Base-by-base conservation (phyloP, 2,329 filamentous ascomycete species). In the Cryphonectria japonica region DNA sequence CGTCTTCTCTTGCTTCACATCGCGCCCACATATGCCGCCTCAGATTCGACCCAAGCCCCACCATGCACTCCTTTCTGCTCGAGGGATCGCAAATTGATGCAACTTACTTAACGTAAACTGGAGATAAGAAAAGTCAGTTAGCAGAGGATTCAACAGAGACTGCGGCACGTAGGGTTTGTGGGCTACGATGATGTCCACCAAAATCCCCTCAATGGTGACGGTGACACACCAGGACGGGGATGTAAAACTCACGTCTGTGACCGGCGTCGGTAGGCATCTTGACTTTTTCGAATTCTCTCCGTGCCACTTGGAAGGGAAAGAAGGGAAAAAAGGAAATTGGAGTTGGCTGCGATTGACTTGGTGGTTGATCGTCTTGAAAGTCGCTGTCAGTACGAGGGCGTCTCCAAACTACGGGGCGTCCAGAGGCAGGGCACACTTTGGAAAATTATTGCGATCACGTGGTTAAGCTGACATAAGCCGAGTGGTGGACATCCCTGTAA, bases 91-190 rank as follows among this genome's bases (percentile, higher is more conserved):
- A 59, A 46, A 69, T 72, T 26, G 43, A 39, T 69, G 75, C 76
- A 79, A 92, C 92, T 93, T 86, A 94, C 92, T 95, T 95, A 84
- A 95, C 93, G 84, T 95, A 95, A 88, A 95, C 92, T 95, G 81
- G 59, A 81, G 73, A 73, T 52, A 73, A 72, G 50, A 69, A 65
- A 59, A 66, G 81, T 87, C 80, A 87, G 84, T 77, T 77, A 73
- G 74, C 69, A 73, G 75, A 69, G 73, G 75, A 76, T 59, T 37
- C 68, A 69, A 46, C 75, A 34, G 73, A 52, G 8, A 34, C 6
- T 54, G 41, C 61, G 63, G 60, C 64, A 52, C 65, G 16, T 69
- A 71, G 73, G 68, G 77, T 81, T 81, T 78, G 82, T 79, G 76
- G 76, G 59, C 9, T 32, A 34, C 41, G 60, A 41, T 26, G 34